These are phyloP conservation scores for Neoconidiobolus thromboides DNA, from an alignment of 371 early-diverging fungal genomes.

Conservation along the genomic window DNA sequence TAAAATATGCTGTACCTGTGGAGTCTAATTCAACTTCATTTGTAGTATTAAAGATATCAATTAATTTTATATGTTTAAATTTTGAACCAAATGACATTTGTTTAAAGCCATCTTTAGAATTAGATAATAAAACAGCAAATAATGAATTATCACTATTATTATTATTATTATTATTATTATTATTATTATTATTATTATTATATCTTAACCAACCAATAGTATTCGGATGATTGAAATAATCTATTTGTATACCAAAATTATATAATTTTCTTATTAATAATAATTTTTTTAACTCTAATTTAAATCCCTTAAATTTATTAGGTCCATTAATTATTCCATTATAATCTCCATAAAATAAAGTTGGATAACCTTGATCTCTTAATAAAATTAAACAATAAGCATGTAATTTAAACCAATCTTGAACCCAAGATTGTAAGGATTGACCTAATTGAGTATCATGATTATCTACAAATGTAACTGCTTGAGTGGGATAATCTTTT, in stretches of 20 bases:
- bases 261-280: constrained; percentile 13
- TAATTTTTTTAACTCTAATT: constrained; percentile 12
- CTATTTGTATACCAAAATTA: constrained; percentile 18
- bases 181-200: too few relatives aligned
- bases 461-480: constrained; percentile 12
- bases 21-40: too few relatives aligned
- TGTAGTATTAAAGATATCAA: too few relatives aligned
- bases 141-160: too few relatives aligned
- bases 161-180: too few relatives aligned
- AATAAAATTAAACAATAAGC: constrained; percentile 13
- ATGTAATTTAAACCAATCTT: constrained; percentile 13
- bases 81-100: too few relatives aligned
- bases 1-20: too few relatives aligned
- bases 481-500: constrained; percentile 7
- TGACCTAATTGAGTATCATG: constrained; percentile 14
- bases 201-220: constrained; percentile 19
- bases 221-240: constrained; percentile 20
- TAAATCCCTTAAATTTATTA: constrained; percentile 7
- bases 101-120: too few relatives aligned
- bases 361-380: constrained; percentile 12
- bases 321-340: constrained; percentile 11
- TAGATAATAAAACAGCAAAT: too few relatives aligned
- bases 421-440: constrained; percentile 11
- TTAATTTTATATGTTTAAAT: too few relatives aligned
- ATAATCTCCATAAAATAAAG: constrained; percentile 15